Evolutionary conservation across 2,329 filamentous ascomycete species (phyloP), one percentile per base, ranked within the genome.

Genomic region (Ceratocystis eucalypticola): DNA sequence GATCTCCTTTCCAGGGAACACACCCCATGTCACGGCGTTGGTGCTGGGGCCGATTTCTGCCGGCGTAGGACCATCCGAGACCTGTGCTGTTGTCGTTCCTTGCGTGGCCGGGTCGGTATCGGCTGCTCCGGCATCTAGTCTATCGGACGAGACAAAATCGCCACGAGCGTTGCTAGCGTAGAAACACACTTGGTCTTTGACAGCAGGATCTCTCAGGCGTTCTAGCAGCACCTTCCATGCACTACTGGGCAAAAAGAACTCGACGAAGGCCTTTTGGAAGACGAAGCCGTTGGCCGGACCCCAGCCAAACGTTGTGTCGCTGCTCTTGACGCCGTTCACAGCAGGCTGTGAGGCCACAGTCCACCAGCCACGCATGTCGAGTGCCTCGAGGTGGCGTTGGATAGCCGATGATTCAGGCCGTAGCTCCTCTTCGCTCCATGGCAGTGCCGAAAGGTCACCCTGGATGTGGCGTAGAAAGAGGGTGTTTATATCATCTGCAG

Each of bases 191-290:
- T 84, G 81, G 53, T 87, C 84, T 62, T 84, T 80, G 17, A 84
- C 77, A 65, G 84, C 84, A 45, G 82, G 76, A 10, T 77, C 77
- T 64, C 76, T 73, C 57, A 97, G 82, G 67, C 84, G 82, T 3
- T 80, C 79, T 69, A 83, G 82, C 41, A 99, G 80, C 1, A 74
- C 74, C 17, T 77, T 75, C 86, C 91, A 97, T 74, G 93, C 89
- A 0, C 81, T 75, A 0, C 80, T 77, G 0, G 92, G 86, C 67
- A 96, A 78, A 80, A 99, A 99, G 77, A 97, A 91, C 75, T 99
- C 94, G 64, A 99, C 91, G 75, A 99, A 99, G 0, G 93, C 88
- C 77, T 97, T 99, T 73, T 99, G 94, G 79, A 96, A 99, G 61
- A 97, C 91, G 74, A 96, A 97, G 20, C 94, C 94, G 71, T 92